Evolutionary conservation across 306 rosid genomes (phyloP).

Genomic region (Calophaca sinica): DNA sequence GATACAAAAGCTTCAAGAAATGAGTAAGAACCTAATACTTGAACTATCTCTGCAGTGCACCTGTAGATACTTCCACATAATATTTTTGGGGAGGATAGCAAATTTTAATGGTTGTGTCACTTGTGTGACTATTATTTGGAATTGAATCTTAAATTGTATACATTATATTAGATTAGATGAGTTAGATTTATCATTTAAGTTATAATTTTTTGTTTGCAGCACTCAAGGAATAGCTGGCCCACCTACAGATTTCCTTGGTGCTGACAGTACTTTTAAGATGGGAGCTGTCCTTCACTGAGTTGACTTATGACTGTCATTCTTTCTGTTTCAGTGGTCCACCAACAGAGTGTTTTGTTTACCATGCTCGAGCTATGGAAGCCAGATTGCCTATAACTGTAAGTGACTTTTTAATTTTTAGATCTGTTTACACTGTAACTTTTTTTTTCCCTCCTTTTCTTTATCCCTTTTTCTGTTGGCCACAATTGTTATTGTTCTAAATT

Average conservation of each 20-base stretch:
- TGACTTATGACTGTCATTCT: slow-evolving; percentile 47
- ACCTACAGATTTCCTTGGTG: slow-evolving; percentile 36
- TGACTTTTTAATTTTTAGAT: slow-evolving; percentile 10
- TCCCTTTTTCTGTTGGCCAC: slow-evolving; percentile 2
- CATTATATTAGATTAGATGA: slow-evolving; percentile 31
- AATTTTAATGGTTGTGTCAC: slow-evolving; percentile 15
- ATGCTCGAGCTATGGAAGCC: slow-evolving; percentile 85
- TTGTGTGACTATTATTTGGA: slow-evolving; percentile 4
- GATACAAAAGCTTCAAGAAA: slow-evolving; percentile 98
- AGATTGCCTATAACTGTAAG: slow-evolving; percentile 69
- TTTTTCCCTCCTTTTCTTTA: slow-evolving; percentile 8
- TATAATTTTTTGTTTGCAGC: slow-evolving; percentile 25
- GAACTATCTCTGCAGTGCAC: slow-evolving; percentile 30
- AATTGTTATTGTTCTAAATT: slow-evolving; percentile 31
- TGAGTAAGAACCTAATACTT: slow-evolving; percentile 64
- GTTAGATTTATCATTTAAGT: slow-evolving; percentile 16
- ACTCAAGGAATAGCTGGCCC: slow-evolving; percentile 29
- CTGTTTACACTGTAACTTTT: not conserved
- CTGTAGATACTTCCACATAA: slow-evolving; percentile 16
- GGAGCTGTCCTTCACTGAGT: slow-evolving; percentile 35
- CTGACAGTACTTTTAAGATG: slow-evolving; percentile 36
- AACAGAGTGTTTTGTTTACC: slow-evolving; percentile 89
- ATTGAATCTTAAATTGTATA: slow-evolving; percentile 30
- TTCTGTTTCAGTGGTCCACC: slow-evolving; percentile 89
- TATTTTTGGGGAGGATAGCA: slow-evolving; percentile 15